These are phyloP conservation scores for Annulohypoxylon truncatum DNA, from an alignment of 2,329 filamentous ascomycete genomes.

Conservation along the genomic window DNA sequence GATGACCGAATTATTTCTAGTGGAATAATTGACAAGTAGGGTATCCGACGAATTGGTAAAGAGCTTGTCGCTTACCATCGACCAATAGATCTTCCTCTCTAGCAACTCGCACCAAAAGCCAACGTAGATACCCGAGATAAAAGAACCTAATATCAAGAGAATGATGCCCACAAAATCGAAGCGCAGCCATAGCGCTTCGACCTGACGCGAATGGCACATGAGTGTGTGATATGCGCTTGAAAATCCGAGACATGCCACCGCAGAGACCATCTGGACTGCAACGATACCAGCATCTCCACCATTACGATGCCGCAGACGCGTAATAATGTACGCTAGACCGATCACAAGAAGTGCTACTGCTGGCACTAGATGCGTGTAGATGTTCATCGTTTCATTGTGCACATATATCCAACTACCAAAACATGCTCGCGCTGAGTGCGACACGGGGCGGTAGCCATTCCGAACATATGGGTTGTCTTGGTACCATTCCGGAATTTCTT, in stretches of 20 bases:
- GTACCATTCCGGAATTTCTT: conserved; percentile 48
- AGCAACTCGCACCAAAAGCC: conserved; percentile 66
- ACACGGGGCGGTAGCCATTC: conserved; percentile 71
- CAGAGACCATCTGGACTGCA: conserved; percentile 66
- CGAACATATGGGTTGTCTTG: conserved; percentile 75
- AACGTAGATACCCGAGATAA: conserved; percentile 73
- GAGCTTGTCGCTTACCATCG: conserved; percentile 61
- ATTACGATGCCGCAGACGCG: conserved; percentile 49
- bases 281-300: conserved; percentile 63
- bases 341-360: conserved; percentile 55
- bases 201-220: conserved; percentile 71
- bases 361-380: conserved; percentile 74
- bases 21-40: not conserved
- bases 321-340: conserved; percentile 53
- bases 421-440: conserved; percentile 67
- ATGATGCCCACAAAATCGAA: conserved; percentile 79
- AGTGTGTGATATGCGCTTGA: conserved; percentile 73
- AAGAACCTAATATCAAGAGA: conserved; percentile 73
- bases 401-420: conserved; percentile 68
- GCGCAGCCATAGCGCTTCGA: conserved; percentile 72
- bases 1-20: not conserved
- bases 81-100: conserved; percentile 70
- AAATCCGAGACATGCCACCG: conserved; percentile 62
- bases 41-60: not conserved
- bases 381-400: conserved; percentile 69